Base-by-base conservation (phyloP, 495 filamentous ascomycete genomes). In the Aspergillus leporis region DNA sequence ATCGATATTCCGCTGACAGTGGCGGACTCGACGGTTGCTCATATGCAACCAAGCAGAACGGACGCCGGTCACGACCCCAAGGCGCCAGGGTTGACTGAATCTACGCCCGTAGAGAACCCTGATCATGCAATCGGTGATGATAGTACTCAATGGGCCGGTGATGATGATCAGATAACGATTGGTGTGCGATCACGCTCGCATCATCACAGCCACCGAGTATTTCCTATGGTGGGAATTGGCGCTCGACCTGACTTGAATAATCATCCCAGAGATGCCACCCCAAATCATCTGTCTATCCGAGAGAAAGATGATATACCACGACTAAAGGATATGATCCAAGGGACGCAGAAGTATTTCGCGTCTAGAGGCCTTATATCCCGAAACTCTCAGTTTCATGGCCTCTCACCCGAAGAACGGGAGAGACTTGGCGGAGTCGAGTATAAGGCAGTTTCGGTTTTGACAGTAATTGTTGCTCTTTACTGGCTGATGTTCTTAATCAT, bases 391-490 rank as follows among this genome's bases (percentile, higher is more conserved):
- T 92, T 94, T 66, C 81, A 88, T 65, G 82, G 82, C 32, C 73
- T 96, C 14, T 84, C 83, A 4, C 73, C 78, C 5, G 81, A 81
- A 19, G 89, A 96, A 65, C 82, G 90, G 12, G 86, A 90, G 55
- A 74, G 81, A 55, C 81, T 96, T 5, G 90, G 90, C 23, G 91
- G 91, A 1, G 87, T 85, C 48, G 91, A 96, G 71, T 94, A 94
- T 65, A 82, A 84, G 55, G 90, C 91, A 12, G 79, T 94, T 14
- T 84, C 78, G n/a, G 75, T 92, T 8, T 77, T 97, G 23, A 78
- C 85, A 0, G 76, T 86, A 51, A 69, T 93, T 19, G 90, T 97
- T 10, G 86, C 87, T 5, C 59, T 85, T 9, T 97, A 97, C 72
- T 90, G 87, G 57, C 58, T 90, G 18, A 60, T 85, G 13, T 92